Conservation (phyloP, 2,329 filamentous ascomycete species). For the Penicillium sp. region DNA sequence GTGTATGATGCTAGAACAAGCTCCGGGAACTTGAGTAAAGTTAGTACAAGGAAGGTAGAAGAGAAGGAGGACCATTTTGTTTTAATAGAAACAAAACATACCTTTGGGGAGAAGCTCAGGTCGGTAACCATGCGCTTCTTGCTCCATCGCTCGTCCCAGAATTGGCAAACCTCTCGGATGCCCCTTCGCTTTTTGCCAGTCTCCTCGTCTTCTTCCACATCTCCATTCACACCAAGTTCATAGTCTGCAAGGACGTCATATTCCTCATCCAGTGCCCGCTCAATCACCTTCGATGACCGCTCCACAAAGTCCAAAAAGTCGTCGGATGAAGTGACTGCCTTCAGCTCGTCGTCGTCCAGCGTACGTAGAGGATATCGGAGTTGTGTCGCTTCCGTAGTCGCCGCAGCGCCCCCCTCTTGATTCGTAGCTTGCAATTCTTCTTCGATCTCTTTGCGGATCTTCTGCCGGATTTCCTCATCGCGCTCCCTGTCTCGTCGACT, state of each 20-base stretch:
- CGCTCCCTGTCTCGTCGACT: conserved; percentile 78
- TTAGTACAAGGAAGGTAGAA: conserved; percentile 19
- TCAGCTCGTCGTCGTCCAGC: conserved; percentile 80
- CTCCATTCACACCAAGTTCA: conserved; percentile 70
- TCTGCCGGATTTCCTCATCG: conserved; percentile 86
- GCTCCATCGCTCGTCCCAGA: conserved; percentile 93
- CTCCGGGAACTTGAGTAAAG: conserved; percentile 70
- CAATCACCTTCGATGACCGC: conserved; percentile 93
- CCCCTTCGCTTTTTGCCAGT: conserved; percentile 48
- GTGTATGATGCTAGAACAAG: conserved; percentile 93
- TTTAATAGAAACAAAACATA: conserved; percentile 30
- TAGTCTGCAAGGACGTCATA: conserved; percentile 97
- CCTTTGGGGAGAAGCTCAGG: conserved; percentile 91
- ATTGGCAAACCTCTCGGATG: conserved; percentile 81
- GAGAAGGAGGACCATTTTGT: neutral
- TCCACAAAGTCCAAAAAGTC: conserved; percentile 97
- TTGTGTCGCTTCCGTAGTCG: conserved; percentile 46
- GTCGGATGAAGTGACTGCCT: conserved; percentile 85
- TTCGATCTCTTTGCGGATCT: conserved; percentile 85
- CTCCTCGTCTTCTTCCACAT: conserved; percentile 77
- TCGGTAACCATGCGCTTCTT: conserved; percentile 97
- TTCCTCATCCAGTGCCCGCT: conserved; percentile 89
- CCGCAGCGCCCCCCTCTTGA: conserved; percentile 38
- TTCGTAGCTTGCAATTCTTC: conserved; percentile 80
- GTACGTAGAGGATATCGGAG: conserved; percentile 74